Evolutionary conservation across 176 grass and related monocot genomes (phyloP), one percentile per base, ranked within the genome.

Genomic region (Phoenix dactylifera): DNA sequence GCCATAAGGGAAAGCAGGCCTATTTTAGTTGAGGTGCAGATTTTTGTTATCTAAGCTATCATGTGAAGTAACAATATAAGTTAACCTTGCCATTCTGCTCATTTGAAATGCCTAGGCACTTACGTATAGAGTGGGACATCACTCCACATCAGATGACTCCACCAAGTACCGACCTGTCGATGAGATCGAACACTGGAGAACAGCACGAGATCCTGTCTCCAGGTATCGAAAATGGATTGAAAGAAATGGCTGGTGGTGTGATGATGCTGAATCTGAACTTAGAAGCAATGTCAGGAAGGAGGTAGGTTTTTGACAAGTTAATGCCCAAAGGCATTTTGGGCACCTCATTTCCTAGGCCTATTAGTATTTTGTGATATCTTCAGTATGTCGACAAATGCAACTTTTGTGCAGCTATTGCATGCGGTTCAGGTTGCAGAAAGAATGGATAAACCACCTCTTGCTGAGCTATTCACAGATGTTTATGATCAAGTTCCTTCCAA

Each of bases 191-290:
- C 94, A 98, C 49, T 98, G 88, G 88, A 68, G 82, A 76, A 92
- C 82, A 19, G 70, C 85, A 15, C 77, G 94, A 30, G 94, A 89
- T 64, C 94, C 94, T 4, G 54, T 98, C 22, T 98, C 88, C 17
- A 92, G 82, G 68, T 98, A 92, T 70, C 88, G 85, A 56, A 92
- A 89, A 83, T 98, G 94, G 94, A 69, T 98, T 55, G 81, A 98
- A 73, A 68, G 81, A 17, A 93, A 98, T 50, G 79, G 77, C 7
- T 98, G 94, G 94, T 93, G 88, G 88, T 83, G 64, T 75, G 94
- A 92, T 58, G 70, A 73, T 50, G 76, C 83, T 49, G 93, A 98
- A 66, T 78, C 76, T 59, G 79, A 98, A 63, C 82, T 92, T 39
- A 80, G 93, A 69, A 83, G 61, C 61, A 81, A 57, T 58, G 74